phyloP scores from a whole-genome alignment of 78 protist genomes.

The Dictyostelium firmibasis region DNA sequence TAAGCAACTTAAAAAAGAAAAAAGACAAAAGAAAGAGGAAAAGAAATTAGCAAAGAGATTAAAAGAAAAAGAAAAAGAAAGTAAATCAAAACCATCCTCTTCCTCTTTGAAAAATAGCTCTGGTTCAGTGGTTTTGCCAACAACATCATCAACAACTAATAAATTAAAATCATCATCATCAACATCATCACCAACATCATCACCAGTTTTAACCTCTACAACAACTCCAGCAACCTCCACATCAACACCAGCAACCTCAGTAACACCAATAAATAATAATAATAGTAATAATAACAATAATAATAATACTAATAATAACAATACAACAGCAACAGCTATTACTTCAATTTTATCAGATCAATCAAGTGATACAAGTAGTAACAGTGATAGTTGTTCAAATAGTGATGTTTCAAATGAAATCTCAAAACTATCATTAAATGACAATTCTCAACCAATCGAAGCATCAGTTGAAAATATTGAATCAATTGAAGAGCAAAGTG shows the following conservation, averaged over 20 bases:
- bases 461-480: neutral
- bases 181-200: neutral
- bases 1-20: conserved; percentile 47
- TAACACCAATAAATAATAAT: neutral
- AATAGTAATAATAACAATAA: neutral
- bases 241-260: neutral
- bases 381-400: neutral
- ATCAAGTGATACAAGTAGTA: conserved; percentile 7
- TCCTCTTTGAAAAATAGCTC: neutral
- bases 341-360: neutral
- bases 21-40: conserved; percentile 63
- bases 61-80: conserved; percentile 13
- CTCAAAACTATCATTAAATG: conserved; percentile 42
- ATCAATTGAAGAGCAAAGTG: conserved; percentile 9
- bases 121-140: neutral
- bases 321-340: neutral
- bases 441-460: neutral
- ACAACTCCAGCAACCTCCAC: neutral
- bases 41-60: neutral
- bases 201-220: neutral
- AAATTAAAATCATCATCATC: neutral
- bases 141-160: conserved; percentile 1
- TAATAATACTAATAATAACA: neutral
- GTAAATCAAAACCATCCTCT: neutral
- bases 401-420: neutral